phyloP scores from a whole-genome alignment of 2,329 filamentous ascomycete genomes.

The Aspergillus tubingensis region DNA sequence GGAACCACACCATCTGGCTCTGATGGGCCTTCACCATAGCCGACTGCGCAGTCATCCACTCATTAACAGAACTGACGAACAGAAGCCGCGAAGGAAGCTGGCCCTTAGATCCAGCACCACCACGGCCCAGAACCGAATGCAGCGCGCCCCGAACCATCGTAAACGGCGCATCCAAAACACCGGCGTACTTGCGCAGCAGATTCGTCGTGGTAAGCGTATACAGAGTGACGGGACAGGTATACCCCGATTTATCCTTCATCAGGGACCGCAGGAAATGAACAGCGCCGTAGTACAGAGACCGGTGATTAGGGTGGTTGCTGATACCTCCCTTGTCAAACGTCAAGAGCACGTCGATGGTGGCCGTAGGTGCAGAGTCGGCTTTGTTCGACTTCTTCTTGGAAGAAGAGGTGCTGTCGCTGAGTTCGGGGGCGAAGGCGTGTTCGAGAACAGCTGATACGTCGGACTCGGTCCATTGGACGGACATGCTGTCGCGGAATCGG shows the following conservation, averaged over 20 bases:
- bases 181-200: constrained; percentile 77
- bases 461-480: constrained; percentile 69
- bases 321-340: constrained; percentile 87
- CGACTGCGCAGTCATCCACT: constrained; percentile 68
- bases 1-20: constrained; percentile 98
- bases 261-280: constrained; percentile 69
- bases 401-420: constrained; percentile 37
- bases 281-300: constrained; percentile 81
- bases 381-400: constrained; percentile 34
- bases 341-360: constrained; percentile 75
- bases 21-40: constrained; percentile 89
- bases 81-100: constrained; percentile 64
- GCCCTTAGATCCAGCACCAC: constrained; percentile 39
- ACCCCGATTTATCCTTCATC: constrained; percentile 63
- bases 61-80: constrained; percentile 67
- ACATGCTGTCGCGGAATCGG: constrained; percentile 87
- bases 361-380: constrained; percentile 44
- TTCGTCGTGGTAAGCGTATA: constrained; percentile 79
- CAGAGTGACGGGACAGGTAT: constrained; percentile 73
- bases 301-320: constrained; percentile 90
- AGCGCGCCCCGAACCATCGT: constrained; percentile 65
- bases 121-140: constrained; percentile 24
- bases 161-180: constrained; percentile 71
- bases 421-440: constrained; percentile 71
- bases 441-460: constrained; percentile 71